These are phyloP conservation scores for Allium sativum DNA, from an alignment of 106 monocot species.

Conservation along the genomic window DNA sequence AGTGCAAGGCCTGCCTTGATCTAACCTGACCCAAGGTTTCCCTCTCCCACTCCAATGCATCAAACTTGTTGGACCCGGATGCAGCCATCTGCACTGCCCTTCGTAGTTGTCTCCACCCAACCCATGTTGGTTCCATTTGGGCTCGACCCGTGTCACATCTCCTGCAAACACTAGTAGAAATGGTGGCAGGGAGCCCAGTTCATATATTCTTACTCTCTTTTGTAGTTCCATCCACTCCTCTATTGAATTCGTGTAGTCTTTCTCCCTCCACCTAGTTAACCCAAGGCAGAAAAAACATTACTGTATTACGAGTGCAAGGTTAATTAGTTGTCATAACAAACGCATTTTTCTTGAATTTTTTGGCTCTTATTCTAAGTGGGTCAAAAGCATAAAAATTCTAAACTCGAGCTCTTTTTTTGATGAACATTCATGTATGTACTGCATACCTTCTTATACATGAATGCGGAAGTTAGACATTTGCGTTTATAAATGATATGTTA, in stretches of 20 bases:
- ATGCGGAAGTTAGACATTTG: too few relatives aligned
- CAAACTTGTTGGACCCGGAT: slow-evolving; percentile 86
- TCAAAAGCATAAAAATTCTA: too few relatives aligned
- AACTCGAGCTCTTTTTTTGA: too few relatives aligned
- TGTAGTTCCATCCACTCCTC: slow-evolving; percentile 96
- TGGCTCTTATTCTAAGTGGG: too few relatives aligned
- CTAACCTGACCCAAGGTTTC: slow-evolving; percentile 86
- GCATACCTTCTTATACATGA: too few relatives aligned
- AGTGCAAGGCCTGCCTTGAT: slow-evolving; percentile 66
- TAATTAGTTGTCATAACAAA: too few relatives aligned
- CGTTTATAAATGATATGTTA: too few relatives aligned
- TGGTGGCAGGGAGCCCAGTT: slow-evolving; percentile 90
- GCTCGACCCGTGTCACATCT: slow-evolving; percentile 81
- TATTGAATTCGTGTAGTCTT: slow-evolving; percentile 11
- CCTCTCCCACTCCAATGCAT: slow-evolving; percentile 97
- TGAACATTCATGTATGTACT: too few relatives aligned
- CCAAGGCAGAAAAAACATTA: too few relatives aligned
- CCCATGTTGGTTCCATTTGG: slow-evolving; percentile 97
- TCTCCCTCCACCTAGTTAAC: slow-evolving; percentile 30
- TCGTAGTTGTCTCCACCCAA: slow-evolving; percentile 81
- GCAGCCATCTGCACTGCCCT: slow-evolving; percentile 83
- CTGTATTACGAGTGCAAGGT: too few relatives aligned
- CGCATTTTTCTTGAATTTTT: too few relatives aligned
- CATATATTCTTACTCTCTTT: slow-evolving; percentile 65
- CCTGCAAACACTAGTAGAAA: slow-evolving; percentile 92